A percentile compares a stretch with the other conserved stretches of the same genome.
Evolutionary conservation across 208 protist species (phyloP).

Genomic region (Leishmania major): DNA sequence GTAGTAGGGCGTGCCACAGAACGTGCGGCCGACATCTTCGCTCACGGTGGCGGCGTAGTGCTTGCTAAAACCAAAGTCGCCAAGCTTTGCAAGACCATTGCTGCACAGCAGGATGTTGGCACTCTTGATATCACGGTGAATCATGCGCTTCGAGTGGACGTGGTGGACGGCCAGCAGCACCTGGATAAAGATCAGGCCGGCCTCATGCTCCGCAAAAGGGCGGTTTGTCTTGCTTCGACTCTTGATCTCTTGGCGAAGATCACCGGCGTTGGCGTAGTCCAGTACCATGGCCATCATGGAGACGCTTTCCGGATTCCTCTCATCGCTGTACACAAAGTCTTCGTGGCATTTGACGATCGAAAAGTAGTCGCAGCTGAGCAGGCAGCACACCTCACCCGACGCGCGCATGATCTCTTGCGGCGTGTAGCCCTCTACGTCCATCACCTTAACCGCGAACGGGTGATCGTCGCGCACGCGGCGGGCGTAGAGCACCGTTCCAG

Average conservation of each 20-base stretch:
- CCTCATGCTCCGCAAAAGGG: slow-evolving; percentile 60
- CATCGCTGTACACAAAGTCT: slow-evolving; percentile 51
- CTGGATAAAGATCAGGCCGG: slow-evolving; percentile 62
- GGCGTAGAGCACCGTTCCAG: slow-evolving; percentile 46
- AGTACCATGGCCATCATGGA: slow-evolving; percentile 70
- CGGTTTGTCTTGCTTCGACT: slow-evolving; percentile 21
- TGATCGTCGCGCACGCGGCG: slow-evolving; percentile 48
- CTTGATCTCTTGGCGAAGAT: slow-evolving; percentile 66
- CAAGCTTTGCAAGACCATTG: slow-evolving; percentile 78
- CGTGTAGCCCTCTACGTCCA: slow-evolving; percentile 64
- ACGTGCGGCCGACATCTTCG: slow-evolving; percentile 45
- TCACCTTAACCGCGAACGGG: slow-evolving; percentile 57
- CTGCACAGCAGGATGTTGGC: slow-evolving; percentile 80
- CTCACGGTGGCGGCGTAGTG: slow-evolving; percentile 38
- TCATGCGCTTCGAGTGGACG: slow-evolving; percentile 73
- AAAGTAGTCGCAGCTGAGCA: slow-evolving; percentile 71
- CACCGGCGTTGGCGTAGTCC: slow-evolving; percentile 84
- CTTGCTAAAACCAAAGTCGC: slow-evolving; percentile 79
- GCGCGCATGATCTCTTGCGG: slow-evolving; percentile 61
- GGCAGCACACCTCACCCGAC: slow-evolving; percentile 58
- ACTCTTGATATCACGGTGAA: slow-evolving; percentile 87
- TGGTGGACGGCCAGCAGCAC: slow-evolving; percentile 76
- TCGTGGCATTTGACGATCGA: slow-evolving; percentile 84
- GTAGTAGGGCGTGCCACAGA: slow-evolving; percentile 90
- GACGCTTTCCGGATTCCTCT: slow-evolving; percentile 43